These are phyloP conservation scores for Cichorium intybus DNA, from an alignment of 140 eudicot species.

Conservation along the genomic window DNA sequence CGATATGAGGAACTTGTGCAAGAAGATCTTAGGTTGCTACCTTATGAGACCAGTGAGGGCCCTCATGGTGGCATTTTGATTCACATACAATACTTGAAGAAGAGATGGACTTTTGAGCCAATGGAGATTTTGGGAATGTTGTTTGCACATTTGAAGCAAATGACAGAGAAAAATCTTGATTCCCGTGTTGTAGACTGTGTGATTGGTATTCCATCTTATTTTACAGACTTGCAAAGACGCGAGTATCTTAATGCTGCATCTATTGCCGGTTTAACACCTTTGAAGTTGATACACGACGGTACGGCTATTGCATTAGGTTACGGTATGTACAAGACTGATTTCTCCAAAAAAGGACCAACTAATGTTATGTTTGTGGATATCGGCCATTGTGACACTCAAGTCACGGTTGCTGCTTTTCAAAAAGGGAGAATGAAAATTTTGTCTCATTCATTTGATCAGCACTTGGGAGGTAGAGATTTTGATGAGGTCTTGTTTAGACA, in stretches of 20 bases:
- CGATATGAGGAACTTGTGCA: constrained; percentile 51
- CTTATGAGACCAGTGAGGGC: constrained; percentile 59
- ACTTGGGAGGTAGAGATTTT: constrained; percentile 86
- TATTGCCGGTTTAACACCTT: constrained; percentile 66
- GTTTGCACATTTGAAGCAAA: constrained; percentile 63
- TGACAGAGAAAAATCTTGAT: constrained; percentile 64
- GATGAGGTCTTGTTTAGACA: constrained; percentile 67
- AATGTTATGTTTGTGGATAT: constrained; percentile 71
- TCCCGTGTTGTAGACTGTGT: constrained; percentile 56
- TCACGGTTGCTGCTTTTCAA: constrained; percentile 57
- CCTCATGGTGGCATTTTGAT: constrained; percentile 68
- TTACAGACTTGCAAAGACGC: constrained; percentile 72
- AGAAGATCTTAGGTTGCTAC: constrained; percentile 53
- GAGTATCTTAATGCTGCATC: constrained; percentile 68
- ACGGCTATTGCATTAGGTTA: constrained; percentile 84
- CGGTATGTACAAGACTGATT: constrained; percentile 75
- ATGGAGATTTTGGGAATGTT: constrained; percentile 83
- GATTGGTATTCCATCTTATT: constrained; percentile 79
- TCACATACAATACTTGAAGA: constrained; percentile 52
- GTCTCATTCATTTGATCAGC: constrained; percentile 67
- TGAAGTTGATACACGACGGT: constrained; percentile 73
- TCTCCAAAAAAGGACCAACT: constrained; percentile 32
- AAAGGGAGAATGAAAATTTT: constrained; percentile 59
- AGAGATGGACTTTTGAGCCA: constrained; percentile 49
- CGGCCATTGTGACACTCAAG: constrained; percentile 93